A percentile compares a stretch with the other conserved stretches of the same genome.
Conservation (phyloP, 2,329 filamentous ascomycete genomes). For the Zymoseptoria crescenta region DNA sequence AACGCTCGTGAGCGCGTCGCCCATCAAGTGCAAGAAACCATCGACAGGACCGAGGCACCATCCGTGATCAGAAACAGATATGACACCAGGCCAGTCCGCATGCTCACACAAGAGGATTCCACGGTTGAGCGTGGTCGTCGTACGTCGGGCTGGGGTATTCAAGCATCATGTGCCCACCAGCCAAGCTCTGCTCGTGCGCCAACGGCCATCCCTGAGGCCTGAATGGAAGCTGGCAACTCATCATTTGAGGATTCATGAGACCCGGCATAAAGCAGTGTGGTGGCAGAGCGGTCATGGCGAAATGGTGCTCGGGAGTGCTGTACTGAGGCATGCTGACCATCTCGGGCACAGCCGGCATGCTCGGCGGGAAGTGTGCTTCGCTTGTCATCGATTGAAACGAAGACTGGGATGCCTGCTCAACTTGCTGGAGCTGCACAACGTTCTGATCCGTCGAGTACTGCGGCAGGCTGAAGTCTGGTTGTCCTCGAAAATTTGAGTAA, state of each 20-base stretch:
- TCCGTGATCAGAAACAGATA: not conserved
- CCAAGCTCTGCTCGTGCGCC: constrained; percentile 1
- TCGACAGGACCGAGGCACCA: not conserved
- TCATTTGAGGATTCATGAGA: constrained; percentile 3
- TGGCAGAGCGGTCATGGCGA: constrained; percentile 4
- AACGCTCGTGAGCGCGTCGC: not conserved
- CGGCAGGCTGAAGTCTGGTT: constrained; percentile 10
- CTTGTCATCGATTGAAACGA: constrained; percentile 16
- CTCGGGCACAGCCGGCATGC: not conserved
- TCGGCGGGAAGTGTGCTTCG: constrained; percentile 5
- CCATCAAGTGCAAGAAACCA: not conserved
- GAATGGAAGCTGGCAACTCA: constrained; percentile 9
- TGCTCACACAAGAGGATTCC: not conserved
- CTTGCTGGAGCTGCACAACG: constrained; percentile 13
- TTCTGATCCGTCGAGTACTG: constrained; percentile 7
- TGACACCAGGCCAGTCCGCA: not conserved
- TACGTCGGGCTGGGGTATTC: constrained; percentile 6
- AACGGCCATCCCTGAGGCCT: constrained; percentile 4
- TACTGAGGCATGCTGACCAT: not conserved
- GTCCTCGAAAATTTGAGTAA: constrained; percentile 4
- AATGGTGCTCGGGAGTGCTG: not conserved
- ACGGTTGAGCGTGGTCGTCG: not conserved
- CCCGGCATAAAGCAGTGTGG: constrained; percentile 12
- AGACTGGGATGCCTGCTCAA: constrained; percentile 15
- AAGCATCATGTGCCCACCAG: constrained; percentile 9